Conservation (phyloP, 345 rosid genomes). For the Citrus australasica region DNA sequence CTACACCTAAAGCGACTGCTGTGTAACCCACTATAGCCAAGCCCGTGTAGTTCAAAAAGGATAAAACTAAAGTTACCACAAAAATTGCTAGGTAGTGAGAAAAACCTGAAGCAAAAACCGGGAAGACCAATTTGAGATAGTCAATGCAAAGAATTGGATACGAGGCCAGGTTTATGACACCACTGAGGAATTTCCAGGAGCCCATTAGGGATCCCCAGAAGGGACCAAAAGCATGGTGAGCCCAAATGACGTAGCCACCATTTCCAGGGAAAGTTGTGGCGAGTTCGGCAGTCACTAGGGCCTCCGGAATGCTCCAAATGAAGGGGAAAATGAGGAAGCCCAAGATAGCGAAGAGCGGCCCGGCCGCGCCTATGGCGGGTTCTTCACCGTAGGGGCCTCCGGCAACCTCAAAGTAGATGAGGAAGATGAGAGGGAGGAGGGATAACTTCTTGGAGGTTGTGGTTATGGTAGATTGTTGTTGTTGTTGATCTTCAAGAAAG, state of each 20-base stretch:
- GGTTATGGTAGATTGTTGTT: constrained; percentile 18
- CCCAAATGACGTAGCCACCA: constrained; percentile 89
- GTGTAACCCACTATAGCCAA: constrained; percentile 68
- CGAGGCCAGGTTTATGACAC: constrained; percentile 76
- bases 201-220: constrained; percentile 77
- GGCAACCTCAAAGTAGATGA: constrained; percentile 89
- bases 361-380: constrained; percentile 72
- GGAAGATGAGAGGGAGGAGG: constrained; percentile 74
- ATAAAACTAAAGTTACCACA: constrained; percentile 38
- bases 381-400: constrained; percentile 89
- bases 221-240: constrained; percentile 69
- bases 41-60: constrained; percentile 70
- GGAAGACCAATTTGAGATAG: constrained; percentile 49
- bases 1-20: constrained; percentile 60
- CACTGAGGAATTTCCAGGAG: constrained; percentile 75
- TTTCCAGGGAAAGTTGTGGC: constrained; percentile 83
- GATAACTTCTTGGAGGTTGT: constrained; percentile 44
- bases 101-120: constrained; percentile 54
- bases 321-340: constrained; percentile 80
- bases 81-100: constrained; percentile 41
- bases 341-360: constrained; percentile 62
- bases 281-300: constrained; percentile 84
- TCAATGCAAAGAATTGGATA: constrained; percentile 67
- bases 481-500: background rate
- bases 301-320: constrained; percentile 90